Evolutionary conservation across 164 flowering plant species (phyloP).

Genomic region (Stephania cephalantha): DNA sequence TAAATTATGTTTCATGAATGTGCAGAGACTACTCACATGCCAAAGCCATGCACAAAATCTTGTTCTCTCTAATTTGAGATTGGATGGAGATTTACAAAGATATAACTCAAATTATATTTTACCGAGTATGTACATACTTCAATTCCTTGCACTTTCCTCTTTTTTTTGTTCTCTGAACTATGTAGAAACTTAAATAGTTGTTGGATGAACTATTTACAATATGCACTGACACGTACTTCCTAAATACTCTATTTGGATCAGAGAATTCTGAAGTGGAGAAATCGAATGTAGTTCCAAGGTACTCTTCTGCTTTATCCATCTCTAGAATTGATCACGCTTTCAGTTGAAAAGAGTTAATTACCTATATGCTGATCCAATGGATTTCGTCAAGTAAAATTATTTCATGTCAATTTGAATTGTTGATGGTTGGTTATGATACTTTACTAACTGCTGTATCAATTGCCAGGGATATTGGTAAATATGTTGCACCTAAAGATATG

Average conservation of each 20-base stretch:
- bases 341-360: neutral
- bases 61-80: constrained; percentile 28
- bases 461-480: neutral
- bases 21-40: constrained; percentile 42
- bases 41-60: constrained; percentile 38
- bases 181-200: neutral
- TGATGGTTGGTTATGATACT: no score
- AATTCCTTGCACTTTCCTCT: neutral
- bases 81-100: constrained; percentile 30
- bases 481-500: neutral
- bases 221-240: neutral
- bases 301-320: neutral
- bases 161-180: neutral
- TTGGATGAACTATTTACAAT: neutral
- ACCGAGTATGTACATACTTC: constrained; percentile 23
- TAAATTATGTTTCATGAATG: neutral
- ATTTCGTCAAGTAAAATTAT: no score
- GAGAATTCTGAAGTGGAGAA: constrained; percentile 17
- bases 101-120: constrained; percentile 32
- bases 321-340: neutral
- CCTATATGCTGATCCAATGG: neutral
- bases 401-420: no score
- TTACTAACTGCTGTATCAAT: neutral
- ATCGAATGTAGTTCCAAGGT: constrained; percentile 21
- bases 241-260: constrained; percentile 9